These are phyloP conservation scores for Sugiyamaella castrensis DNA, from an alignment of 1,139 yeast species.

Conservation along the genomic window DNA sequence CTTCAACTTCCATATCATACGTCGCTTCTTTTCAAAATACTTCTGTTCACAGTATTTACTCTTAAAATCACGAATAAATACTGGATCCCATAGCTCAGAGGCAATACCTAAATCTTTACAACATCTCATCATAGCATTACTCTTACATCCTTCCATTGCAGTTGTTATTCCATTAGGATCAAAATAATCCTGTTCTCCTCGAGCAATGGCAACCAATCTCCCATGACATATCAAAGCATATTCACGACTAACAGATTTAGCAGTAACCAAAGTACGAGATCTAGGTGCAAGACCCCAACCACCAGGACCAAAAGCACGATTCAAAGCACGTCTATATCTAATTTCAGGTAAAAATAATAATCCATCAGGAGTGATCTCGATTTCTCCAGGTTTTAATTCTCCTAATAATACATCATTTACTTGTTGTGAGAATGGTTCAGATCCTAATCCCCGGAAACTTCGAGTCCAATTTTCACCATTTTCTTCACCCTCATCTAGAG, in stretches of 20 bases:
- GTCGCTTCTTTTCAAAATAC: constrained; percentile 85
- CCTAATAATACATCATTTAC: constrained; percentile 58
- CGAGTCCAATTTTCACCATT: constrained; percentile 32
- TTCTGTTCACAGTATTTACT: constrained; percentile 72
- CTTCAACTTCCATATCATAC: constrained; percentile 74
- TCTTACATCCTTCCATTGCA: constrained; percentile 95
- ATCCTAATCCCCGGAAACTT: constrained; percentile 61
- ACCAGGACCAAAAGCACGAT: constrained; percentile 94
- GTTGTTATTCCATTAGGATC: constrained; percentile 86
- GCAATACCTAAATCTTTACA: constrained; percentile 97
- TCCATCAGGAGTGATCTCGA: constrained; percentile 96
- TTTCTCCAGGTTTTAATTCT: constrained; percentile 62
- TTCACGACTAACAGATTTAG: constrained; percentile 70
- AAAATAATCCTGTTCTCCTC: constrained; percentile 95
- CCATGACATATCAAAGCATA: constrained; percentile 87
- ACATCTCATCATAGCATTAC: constrained; percentile 95
- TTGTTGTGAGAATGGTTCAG: constrained; percentile 63
- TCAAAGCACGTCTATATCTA: constrained; percentile 83
- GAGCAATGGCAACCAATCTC: constrained; percentile 81
- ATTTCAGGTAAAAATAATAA: constrained; percentile 88
- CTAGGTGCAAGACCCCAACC: constrained; percentile 99
- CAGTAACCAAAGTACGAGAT: constrained; percentile 74
- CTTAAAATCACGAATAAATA: constrained; percentile 79
- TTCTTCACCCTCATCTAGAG: constrained; percentile 16
- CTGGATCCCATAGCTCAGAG: constrained; percentile 95